These are phyloP conservation scores for Quercus agrifolia DNA, from an alignment of 306 rosid species.

Conservation along the genomic window DNA sequence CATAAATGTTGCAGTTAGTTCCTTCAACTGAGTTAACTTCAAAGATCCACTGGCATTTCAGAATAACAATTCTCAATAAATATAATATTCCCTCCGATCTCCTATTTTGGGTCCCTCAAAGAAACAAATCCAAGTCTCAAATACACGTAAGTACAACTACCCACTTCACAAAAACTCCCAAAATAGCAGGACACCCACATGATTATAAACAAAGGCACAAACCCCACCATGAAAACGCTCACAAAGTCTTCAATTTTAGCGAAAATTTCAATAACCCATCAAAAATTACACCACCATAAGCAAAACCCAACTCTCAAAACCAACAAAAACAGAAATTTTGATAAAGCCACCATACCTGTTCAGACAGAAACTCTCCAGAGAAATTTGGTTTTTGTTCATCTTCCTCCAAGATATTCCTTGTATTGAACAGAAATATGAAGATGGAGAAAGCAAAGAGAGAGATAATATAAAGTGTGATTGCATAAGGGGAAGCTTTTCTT, in stretches of 20 bases:
- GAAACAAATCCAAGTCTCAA: neutral
- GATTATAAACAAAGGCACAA: neutral
- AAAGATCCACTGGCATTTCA: neutral
- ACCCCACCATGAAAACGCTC: neutral
- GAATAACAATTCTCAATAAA: neutral
- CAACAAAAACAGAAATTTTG: neutral
- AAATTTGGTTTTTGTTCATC: conserved; percentile 31
- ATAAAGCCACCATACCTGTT: conserved; percentile 32
- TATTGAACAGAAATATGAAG: conserved; percentile 49
- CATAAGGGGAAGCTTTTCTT: conserved; percentile 37
- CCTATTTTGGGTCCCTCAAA: neutral
- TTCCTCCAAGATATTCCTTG: conserved; percentile 34
- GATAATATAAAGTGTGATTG: conserved; percentile 42
- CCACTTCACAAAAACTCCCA: neutral
- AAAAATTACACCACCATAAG: neutral
- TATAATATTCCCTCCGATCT: neutral
- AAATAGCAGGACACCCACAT: neutral
- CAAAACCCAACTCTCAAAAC: neutral
- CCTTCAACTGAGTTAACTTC: neutral
- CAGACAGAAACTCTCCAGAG: conserved; percentile 29
- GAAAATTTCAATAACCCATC: neutral
- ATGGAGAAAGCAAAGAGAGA: conserved; percentile 51
- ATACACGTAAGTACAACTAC: neutral
- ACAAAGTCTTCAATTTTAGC: neutral
- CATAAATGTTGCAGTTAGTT: neutral